Conservation (phyloP, 345 rosid genomes). For the Pistacia vera region DNA sequence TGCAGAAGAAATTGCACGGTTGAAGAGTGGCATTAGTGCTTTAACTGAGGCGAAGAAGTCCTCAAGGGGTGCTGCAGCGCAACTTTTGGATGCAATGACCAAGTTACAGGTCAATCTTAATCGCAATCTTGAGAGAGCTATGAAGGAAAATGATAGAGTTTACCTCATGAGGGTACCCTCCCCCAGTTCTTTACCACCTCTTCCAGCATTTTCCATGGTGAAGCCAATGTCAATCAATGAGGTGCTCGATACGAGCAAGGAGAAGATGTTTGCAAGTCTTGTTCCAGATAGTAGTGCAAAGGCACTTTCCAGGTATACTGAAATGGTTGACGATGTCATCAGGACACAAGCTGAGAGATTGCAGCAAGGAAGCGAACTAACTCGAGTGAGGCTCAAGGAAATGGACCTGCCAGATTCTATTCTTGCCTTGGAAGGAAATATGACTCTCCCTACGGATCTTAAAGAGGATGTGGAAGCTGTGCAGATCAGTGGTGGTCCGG, state of each 20-base stretch:
- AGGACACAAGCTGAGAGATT: slow-evolving; percentile 93
- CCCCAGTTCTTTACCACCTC: slow-evolving; percentile 72
- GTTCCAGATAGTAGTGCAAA: slow-evolving; percentile 98
- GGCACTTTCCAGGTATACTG: slow-evolving; percentile 97
- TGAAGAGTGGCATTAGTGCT: slow-evolving; percentile 69
- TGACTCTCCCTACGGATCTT: slow-evolving; percentile 65
- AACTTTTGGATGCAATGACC: slow-evolving; percentile 82
- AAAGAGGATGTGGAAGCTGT: slow-evolving; percentile 96
- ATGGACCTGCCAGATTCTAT: slow-evolving; percentile 99
- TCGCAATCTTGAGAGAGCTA: slow-evolving; percentile 84
- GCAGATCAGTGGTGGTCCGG: slow-evolving; percentile 91
- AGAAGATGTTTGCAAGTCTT: slow-evolving; percentile 88
- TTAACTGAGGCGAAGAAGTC: slow-evolving; percentile 80
- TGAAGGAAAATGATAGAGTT: slow-evolving; percentile 98
- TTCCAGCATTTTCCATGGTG: slow-evolving; percentile 92
- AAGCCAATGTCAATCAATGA: slow-evolving; percentile 87
- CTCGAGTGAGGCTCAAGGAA: slow-evolving; percentile 95
- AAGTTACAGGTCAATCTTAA: slow-evolving; percentile 76
- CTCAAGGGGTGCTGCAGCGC: slow-evolving; percentile 79
- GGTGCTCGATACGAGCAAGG: slow-evolving; percentile 93
- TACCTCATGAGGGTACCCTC: slow-evolving; percentile 97
- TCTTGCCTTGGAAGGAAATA: slow-evolving; percentile 87
- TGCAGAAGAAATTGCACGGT: slow-evolving; percentile 91
- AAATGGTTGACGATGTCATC: slow-evolving; percentile 95
- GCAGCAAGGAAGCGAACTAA: slow-evolving; percentile 93